Evolutionary conservation across 1,284 basidiomycete genomes (phyloP).

Genomic region (Tilletia indica): DNA sequence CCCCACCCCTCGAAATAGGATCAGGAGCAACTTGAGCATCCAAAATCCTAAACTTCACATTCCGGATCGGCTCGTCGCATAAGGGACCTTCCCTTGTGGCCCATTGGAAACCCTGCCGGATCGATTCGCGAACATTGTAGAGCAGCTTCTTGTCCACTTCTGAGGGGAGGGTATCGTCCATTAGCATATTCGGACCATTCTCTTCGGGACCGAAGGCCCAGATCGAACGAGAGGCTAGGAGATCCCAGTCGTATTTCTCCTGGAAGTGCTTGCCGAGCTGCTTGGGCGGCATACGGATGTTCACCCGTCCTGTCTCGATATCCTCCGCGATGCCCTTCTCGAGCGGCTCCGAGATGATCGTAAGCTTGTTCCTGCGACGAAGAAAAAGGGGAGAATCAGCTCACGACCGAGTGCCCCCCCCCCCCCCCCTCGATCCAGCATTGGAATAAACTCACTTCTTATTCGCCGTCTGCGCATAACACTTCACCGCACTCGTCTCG

Average conservation of each 20-base stretch:
- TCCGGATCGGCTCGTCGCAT: conserved; percentile 97
- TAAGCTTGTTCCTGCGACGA: conserved; percentile 43
- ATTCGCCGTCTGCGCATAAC: conserved; percentile 97
- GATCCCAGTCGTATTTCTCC: conserved; percentile 91
- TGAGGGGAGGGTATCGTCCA: conserved; percentile 93
- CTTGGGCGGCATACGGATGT: conserved; percentile 44
- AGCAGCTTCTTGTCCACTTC: conserved; percentile 94
- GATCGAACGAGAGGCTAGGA: conserved; percentile 93
- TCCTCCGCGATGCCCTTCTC: conserved; percentile 55
- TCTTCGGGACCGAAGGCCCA: conserved; percentile 99
- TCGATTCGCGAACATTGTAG: conserved; percentile 83
- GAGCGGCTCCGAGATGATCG: conserved; percentile 52
- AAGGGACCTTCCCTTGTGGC: conserved; percentile 93
- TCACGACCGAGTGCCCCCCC: conserved; percentile 4
- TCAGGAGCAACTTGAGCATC: conserved; percentile 88
- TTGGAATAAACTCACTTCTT: conserved; percentile 72
- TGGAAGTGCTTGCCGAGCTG: conserved; percentile 46
- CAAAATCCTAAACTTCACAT: conserved; percentile 93
- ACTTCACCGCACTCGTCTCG: conserved; percentile 95
- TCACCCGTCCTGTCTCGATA: conserved; percentile 43
- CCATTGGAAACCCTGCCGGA: conserved; percentile 99
- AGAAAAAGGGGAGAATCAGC: not conserved
- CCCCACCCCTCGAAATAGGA: conserved; percentile 94
- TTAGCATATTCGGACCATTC: conserved; percentile 79
- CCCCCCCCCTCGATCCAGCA: not conserved